These are phyloP conservation scores for Nemania diffusa DNA, from an alignment of 2,329 filamentous ascomycete species.

Conservation along the genomic window DNA sequence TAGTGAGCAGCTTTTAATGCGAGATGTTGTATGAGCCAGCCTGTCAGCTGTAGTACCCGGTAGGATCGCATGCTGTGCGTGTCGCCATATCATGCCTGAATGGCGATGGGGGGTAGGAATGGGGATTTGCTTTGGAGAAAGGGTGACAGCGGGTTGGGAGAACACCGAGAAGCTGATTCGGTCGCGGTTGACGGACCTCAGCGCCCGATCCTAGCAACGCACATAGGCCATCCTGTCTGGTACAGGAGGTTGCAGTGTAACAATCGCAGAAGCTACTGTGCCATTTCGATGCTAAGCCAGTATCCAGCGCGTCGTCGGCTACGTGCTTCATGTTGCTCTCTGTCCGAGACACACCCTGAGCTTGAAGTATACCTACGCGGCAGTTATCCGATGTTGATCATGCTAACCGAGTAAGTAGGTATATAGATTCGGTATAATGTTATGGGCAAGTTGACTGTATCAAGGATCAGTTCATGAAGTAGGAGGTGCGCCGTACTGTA, in stretches of 20 bases:
- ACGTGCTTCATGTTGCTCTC: slow-evolving; percentile 14
- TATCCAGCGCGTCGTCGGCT: slow-evolving; percentile 9
- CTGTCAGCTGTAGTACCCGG: slow-evolving; percentile 7
- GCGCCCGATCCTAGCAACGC: slow-evolving; percentile 40
- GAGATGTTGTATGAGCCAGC: neutral
- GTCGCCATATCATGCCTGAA: slow-evolving; percentile 32
- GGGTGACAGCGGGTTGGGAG: slow-evolving; percentile 43
- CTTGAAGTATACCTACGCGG: neutral
- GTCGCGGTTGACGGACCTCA: slow-evolving; percentile 43
- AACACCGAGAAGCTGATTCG: slow-evolving; percentile 42
- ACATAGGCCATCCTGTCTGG: slow-evolving; percentile 25
- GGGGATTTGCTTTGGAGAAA: slow-evolving; percentile 32
- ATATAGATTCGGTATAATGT: no score
- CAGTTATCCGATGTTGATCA: neutral
- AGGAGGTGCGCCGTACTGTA: slow-evolving; percentile 2
- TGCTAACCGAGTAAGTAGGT: neutral
- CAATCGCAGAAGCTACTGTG: slow-evolving; percentile 27
- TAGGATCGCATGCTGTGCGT: slow-evolving; percentile 18
- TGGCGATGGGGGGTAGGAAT: slow-evolving; percentile 14
- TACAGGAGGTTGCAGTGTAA: slow-evolving; percentile 30
- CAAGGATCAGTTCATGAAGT: neutral
- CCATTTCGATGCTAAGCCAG: slow-evolving; percentile 10
- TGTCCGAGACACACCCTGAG: slow-evolving; percentile 28
- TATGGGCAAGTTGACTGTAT: slow-evolving; percentile 12
- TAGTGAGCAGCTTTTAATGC: neutral